Percentiles rank a stretch among this genome's conserved stretches.
These are phyloP conservation scores for Prosopis cineraria DNA, from an alignment of 306 rosid species.

Conservation along the genomic window DNA sequence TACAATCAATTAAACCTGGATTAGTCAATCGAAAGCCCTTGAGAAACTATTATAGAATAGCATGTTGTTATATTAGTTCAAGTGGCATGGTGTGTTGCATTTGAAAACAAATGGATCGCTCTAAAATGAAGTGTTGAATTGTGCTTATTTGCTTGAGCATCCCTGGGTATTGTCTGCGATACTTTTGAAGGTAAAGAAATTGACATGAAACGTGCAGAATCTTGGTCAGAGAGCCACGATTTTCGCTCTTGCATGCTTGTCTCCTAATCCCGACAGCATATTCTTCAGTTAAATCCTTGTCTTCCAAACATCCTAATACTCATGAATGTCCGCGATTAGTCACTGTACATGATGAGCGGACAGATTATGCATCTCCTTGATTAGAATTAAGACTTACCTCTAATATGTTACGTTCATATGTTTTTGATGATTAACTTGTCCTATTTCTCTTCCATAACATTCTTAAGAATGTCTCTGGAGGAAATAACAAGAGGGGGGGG, in stretches of 20 bases:
- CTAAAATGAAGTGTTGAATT: neutral
- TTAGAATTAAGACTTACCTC: neutral
- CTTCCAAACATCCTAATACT: slow-evolving; percentile 18
- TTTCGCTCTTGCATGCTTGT: slow-evolving; percentile 14
- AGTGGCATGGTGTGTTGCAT: neutral
- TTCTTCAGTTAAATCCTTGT: slow-evolving; percentile 19
- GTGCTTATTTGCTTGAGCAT: neutral
- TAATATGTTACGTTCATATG: neutral
- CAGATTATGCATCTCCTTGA: too few relatives aligned
- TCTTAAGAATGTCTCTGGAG: neutral
- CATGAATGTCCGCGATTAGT: neutral
- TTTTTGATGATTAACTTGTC: neutral
- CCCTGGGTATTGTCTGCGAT: slow-evolving; percentile 1
- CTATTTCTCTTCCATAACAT: neutral
- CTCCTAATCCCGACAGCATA: slow-evolving; percentile 45
- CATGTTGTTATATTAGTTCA: too few relatives aligned
- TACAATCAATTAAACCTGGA: neutral
- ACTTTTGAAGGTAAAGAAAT: slow-evolving; percentile 40
- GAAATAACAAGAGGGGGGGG: neutral
- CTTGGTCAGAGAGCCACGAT: slow-evolving; percentile 32
- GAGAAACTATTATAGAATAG: neutral
- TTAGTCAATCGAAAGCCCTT: slow-evolving; percentile 6
- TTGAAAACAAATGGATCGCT: neutral
- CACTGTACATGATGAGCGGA: neutral
- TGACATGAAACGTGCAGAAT: slow-evolving; percentile 48